Percentiles rank a stretch among this genome's conserved stretches.
Evolutionary conservation across 2,329 filamentous ascomycete genomes (phyloP).

Genomic region (Aspergillus neoniger): DNA sequence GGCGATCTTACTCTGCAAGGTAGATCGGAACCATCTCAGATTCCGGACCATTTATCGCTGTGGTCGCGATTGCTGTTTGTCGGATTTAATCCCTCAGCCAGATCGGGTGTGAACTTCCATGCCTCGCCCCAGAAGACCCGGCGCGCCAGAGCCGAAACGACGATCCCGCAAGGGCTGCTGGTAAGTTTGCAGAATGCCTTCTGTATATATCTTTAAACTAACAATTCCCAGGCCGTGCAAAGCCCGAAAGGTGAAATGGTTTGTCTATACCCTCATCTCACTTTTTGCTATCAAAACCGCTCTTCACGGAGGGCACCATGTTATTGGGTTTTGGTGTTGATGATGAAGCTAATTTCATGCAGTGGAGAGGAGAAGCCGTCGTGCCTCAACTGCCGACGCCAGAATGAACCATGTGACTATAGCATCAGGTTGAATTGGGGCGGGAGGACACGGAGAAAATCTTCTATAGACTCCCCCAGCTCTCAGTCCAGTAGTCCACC

Average conservation of each 20-base stretch:
- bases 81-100: conserved; percentile 17
- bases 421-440: conserved; percentile 81
- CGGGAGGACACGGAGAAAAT: conserved; percentile 65
- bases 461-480: conserved; percentile 40
- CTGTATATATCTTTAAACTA: background rate
- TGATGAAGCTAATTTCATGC: conserved; percentile 19
- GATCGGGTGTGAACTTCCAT: conserved; percentile 39
- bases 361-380: conserved; percentile 72
- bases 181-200: conserved; percentile 42
- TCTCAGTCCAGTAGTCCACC: conserved; percentile 31
- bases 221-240: conserved; percentile 68
- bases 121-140: conserved; percentile 67
- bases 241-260: conserved; percentile 76
- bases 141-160: conserved; percentile 65
- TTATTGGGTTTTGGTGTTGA: background rate
- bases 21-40: conserved; percentile 24
- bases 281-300: background rate
- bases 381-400: conserved; percentile 72
- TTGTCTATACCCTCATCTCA: conserved; percentile 21
- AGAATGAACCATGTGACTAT: conserved; percentile 76
- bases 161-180: conserved; percentile 70
- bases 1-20: conserved; percentile 25
- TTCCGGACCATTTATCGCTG: conserved; percentile 22
- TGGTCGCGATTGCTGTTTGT: conserved; percentile 19
- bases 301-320: background rate